Evolutionary conservation across 2,329 filamentous ascomycete genomes (phyloP).

Genomic region (Elsinoe arachidis): DNA sequence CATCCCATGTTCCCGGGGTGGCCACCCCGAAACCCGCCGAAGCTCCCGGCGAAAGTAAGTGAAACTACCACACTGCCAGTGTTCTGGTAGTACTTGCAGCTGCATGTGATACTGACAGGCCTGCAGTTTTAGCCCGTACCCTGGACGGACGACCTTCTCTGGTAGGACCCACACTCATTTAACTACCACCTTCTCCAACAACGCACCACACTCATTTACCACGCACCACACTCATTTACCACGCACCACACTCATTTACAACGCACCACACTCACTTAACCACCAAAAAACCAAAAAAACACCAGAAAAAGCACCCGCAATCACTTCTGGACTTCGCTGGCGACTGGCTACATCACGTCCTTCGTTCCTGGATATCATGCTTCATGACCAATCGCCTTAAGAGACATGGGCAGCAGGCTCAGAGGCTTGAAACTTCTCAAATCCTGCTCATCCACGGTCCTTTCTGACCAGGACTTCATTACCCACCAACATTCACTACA

Average conservation of each 20-base stretch:
- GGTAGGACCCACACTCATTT: neutral
- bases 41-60: too few species aligned
- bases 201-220: neutral
- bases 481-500: neutral
- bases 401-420: conserved; percentile 11
- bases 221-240: neutral
- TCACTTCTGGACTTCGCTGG: neutral
- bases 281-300: neutral
- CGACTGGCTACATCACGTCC: too few species aligned
- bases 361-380: too few species aligned
- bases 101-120: neutral
- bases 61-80: too few species aligned
- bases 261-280: conserved; percentile 3
- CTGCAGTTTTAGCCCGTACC: neutral
- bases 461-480: neutral
- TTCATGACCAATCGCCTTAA: neutral
- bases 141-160: neutral
- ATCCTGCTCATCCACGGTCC: conserved; percentile 5
- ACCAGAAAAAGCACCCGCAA: neutral
- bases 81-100: too few species aligned
- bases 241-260: neutral
- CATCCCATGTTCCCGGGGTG: too few species aligned
- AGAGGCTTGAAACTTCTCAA: neutral
- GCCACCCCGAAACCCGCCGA: too few species aligned
- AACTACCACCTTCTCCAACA: neutral